phyloP scores from a whole-genome alignment of 2,329 filamentous ascomycete genomes.

The Pseudogymnoascus verrucosus region DNA sequence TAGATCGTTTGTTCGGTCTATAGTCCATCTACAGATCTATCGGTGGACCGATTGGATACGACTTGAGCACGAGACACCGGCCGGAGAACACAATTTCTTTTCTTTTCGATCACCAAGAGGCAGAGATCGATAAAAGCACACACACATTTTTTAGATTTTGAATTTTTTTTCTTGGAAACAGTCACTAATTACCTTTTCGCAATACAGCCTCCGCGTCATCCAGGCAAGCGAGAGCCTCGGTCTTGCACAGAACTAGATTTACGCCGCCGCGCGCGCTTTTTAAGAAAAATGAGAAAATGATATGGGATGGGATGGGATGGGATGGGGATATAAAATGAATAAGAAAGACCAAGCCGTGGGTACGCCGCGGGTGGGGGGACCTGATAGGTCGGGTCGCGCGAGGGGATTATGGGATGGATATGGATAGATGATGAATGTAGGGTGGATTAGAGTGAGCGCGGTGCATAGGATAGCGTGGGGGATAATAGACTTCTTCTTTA shows the following conservation, averaged over 20 bases:
- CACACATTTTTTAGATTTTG: neutral
- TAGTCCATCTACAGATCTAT: too few species aligned
- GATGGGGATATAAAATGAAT: neutral
- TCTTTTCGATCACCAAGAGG: neutral
- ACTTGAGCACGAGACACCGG: neutral
- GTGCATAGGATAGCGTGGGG: neutral
- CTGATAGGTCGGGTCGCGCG: too few species aligned
- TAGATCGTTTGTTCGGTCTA: neutral
- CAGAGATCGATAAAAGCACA: neutral
- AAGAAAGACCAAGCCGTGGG: neutral
- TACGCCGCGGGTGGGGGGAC: neutral
- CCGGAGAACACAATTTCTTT: neutral
- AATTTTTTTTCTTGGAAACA: neutral
- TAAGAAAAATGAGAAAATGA: neutral
- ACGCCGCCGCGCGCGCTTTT: neutral
- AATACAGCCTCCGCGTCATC: neutral
- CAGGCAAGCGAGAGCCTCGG: neutral
- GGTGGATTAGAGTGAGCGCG: constrained; percentile 9
- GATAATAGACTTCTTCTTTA: neutral
- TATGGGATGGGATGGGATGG: neutral
- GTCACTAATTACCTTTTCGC: neutral
- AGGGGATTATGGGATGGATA: neutral
- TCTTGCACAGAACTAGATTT: neutral
- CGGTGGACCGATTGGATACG: neutral
- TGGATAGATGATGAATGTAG: neutral